A percentile compares a stretch with the other conserved stretches of the same genome.
Conservation (phyloP, 1,284 basidiomycete species). For the Ustilago tritici region DNA sequence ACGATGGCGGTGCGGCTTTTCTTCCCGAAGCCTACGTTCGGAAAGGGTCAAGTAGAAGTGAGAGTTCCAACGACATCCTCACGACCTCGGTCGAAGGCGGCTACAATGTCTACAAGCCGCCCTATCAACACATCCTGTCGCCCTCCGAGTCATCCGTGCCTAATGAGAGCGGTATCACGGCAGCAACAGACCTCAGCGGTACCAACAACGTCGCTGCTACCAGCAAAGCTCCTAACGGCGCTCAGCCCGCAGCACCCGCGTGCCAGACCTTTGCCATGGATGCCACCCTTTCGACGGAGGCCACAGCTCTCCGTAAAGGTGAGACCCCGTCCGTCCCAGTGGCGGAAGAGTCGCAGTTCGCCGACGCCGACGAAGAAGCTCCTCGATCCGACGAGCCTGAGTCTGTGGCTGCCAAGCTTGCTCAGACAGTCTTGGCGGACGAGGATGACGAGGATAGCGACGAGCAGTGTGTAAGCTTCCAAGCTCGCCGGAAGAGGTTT, state of each 20-base stretch:
- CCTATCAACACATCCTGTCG: conserved; percentile 50
- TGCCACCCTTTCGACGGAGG: conserved; percentile 32
- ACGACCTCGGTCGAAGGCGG: conserved; percentile 64
- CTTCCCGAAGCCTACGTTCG: conserved; percentile 33
- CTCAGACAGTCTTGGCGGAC: not conserved
- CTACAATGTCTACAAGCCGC: conserved; percentile 64
- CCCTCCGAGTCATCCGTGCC: conserved; percentile 12
- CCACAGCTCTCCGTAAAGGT: conserved; percentile 42
- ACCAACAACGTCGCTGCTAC: not conserved
- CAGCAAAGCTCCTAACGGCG: not conserved
- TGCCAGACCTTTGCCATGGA: conserved; percentile 44
- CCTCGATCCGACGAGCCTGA: not conserved
- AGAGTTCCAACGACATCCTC: conserved; percentile 46
- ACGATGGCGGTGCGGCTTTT: conserved; percentile 17
- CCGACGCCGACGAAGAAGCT: conserved; percentile 45
- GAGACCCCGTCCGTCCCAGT: conserved; percentile 5
- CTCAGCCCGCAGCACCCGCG: conserved; percentile 3
- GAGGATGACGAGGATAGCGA: conserved; percentile 49
- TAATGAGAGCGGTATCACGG: conserved; percentile 4
- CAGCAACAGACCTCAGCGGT: not conserved
- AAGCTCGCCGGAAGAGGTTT: conserved; percentile 42
- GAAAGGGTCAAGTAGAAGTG: conserved; percentile 38
- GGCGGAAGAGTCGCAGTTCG: conserved; percentile 51
- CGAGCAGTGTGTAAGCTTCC: conserved; percentile 43
- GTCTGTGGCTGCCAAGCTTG: conserved; percentile 9